A percentile compares a stretch with the other conserved stretches of the same genome.
phyloP scores from a whole-genome alignment of 495 filamentous ascomycete species.

The Mytilinidion resinicola region DNA sequence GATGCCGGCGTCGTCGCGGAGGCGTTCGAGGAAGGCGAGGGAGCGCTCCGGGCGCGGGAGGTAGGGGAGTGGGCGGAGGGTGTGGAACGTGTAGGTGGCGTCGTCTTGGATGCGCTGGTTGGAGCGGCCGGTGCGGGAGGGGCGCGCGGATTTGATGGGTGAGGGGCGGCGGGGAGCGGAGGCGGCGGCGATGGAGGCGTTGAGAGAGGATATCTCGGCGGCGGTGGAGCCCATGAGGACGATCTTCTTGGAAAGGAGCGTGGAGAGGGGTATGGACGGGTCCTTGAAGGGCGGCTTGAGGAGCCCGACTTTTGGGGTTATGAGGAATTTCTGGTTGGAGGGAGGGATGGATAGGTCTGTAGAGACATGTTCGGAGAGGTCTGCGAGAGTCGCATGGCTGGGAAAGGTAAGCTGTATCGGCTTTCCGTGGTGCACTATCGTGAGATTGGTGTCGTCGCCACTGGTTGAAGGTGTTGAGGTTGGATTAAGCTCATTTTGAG shows the following conservation, averaged over 20 bases:
- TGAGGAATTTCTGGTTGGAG: constrained; percentile 69
- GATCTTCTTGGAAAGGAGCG: constrained; percentile 52
- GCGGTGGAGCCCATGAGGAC: constrained; percentile 56
- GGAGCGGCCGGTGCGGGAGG: constrained; percentile 35
- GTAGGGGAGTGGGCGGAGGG: constrained; percentile 66
- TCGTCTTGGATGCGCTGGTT: constrained; percentile 48
- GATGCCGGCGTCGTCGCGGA: constrained; percentile 81
- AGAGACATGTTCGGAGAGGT: constrained; percentile 55
- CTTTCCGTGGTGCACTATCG: constrained; percentile 53
- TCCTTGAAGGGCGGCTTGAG: constrained; percentile 59
- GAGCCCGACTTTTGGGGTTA: constrained; percentile 60
- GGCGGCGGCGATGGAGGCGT: constrained; percentile 36
- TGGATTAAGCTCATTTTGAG: constrained; percentile 1
- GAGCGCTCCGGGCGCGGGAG: constrained; percentile 67
- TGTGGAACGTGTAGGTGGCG: constrained; percentile 71
- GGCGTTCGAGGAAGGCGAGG: constrained; percentile 65
- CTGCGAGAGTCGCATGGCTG: constrained; percentile 47
- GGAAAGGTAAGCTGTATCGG: constrained; percentile 41
- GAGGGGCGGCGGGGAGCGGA: constrained; percentile 38
- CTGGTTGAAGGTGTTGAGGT: constrained; percentile 1
- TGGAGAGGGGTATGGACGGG: constrained; percentile 45
- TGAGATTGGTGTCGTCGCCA: constrained; percentile 32
- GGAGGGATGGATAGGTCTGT: constrained; percentile 54
- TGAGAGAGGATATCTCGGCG: constrained; percentile 46
- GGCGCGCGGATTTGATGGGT: constrained; percentile 35